Base-by-base conservation (phyloP, 106 monocot species). In the Platanthera zijinensis region DNA sequence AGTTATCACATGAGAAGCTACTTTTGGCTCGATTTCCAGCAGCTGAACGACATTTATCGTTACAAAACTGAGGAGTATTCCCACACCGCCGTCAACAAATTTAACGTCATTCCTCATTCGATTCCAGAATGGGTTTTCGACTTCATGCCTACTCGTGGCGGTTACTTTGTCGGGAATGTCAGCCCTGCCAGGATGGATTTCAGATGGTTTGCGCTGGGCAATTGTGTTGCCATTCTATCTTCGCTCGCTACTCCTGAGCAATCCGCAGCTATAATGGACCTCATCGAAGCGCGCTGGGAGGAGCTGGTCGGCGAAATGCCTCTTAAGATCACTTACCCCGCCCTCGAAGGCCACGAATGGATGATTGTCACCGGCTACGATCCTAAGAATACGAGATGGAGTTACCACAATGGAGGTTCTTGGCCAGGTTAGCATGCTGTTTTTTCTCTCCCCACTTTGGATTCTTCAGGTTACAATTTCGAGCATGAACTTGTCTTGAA, bases 71-170 rank as follows among this genome's bases (percentile, higher is more conserved):
- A 86, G 72, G 86, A 86, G 51, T 86, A 86, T 59, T 86, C 86
- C 46, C 86, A 86, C 66, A 86, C 86, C 15, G 86, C 86, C 10
- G 82, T 82, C 6, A 86, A 86, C 80, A 86, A 86, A 76, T 86
- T 86, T 47, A 86, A 86, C 48, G 86, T 86, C 14, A 82, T 82
- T 39, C 86, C 86, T 39, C 73, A 86, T 28, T 86, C 86, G 46
- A 86, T 86, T 9, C 86, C 86, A 5, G 82, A 86, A 74, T 86
- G 86, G 86, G 80, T 86, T 49, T 86, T 86, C 18, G 86, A 86
- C 32, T 86, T 86, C 52, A 82, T 86, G 86, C 86, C 86, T 47
- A 79, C 47, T 5, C 75, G 74, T n/a, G 86, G 86, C 12, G 86
- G 86, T 69, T 86, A 86, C 51, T 86, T 86, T 13, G 71, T 86